Evolutionary conservation across 768 basidiomycete genomes (phyloP), one percentile per base, ranked within the genome.

Genomic region (Russula olivacea): DNA sequence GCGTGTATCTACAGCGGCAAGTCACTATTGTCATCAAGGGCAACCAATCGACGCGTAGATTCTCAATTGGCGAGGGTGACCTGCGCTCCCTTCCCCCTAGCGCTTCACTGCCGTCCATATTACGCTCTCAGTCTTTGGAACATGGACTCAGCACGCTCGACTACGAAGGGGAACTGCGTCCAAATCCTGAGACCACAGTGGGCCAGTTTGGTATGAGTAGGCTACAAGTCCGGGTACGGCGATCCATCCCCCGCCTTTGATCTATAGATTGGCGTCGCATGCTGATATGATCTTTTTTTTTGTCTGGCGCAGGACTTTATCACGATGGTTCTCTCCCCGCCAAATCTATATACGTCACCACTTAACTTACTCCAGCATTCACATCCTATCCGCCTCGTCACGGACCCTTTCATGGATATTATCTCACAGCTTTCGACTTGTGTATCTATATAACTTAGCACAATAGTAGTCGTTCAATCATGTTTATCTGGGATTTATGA

Each of bases 111-210:
- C 65, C 68, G 59, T 69, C 59, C 66, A 69, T 66, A 61, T 63
- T 66, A 34, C 61, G 65, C 17, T 36, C 60, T 64, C 60, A 14
- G 12, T 25, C 55, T 11, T 67, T 68, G 11, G 72, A 71, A 49
- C 66, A 69, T 25, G 72, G 76, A 53, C 34, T 45, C 11, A 77
- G 76, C 38, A 74, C 79, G 64, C 72, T 87, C 2, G 85, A 87
- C 66, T 89, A 85, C 80, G 83, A 82, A 64, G 87, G 86, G 14
- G 78, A 81, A 59, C 64, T 86, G 15, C 69, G 68, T 32, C 73
- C 76, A 49, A 66, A 71, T 14, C 68, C 74, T n/a, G 73, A 78
- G 47, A 71, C 79, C 48, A 72, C 70, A 0, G 74, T 75, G 48
- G 79, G 80, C 30, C 74, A 80, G 10, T 87, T 87, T 72, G 68